Conservation (phyloP, 140 eudicot species). For the Flaveria floridana region DNA sequence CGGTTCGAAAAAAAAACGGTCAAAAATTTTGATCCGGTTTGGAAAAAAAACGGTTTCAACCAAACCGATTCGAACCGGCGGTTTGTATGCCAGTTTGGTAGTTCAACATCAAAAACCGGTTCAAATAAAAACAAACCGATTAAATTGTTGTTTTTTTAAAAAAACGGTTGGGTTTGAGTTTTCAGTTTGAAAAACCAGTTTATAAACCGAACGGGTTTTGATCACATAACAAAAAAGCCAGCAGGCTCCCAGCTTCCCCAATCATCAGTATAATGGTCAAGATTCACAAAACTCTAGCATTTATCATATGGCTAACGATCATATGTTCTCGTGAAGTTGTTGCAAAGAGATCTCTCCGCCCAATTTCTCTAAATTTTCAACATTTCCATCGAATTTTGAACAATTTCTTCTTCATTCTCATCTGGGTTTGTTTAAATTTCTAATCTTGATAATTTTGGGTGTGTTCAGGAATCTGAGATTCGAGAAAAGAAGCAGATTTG, state of each 20-base stretch:
- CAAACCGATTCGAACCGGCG: no score
- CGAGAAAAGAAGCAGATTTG: constrained; percentile 52
- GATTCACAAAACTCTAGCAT: not conserved
- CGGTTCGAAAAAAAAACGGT: no score
- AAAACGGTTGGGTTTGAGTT: no score
- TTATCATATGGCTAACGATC: not conserved
- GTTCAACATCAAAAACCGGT: no score
- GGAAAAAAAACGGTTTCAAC: no score
- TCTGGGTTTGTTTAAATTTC: not conserved
- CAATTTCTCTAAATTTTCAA: constrained; percentile 51
- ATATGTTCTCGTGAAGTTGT: not conserved
- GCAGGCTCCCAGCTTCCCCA: not conserved
- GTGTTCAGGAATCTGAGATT: constrained; percentile 43
- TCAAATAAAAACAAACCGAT: no score
- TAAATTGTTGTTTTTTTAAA: no score
- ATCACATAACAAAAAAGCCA: no score
- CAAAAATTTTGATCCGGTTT: no score
- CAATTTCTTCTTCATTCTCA: not conserved
- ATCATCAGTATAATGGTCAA: constrained; percentile 2
- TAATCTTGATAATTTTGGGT: not conserved
- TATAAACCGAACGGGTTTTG: no score
- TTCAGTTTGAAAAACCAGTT: no score
- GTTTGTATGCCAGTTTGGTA: no score
- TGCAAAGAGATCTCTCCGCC: constrained; percentile 43
- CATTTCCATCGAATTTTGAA: not conserved